phyloP scores from a whole-genome alignment of 2,329 filamentous ascomycete genomes.

The Lasiodiplodia sp. region DNA sequence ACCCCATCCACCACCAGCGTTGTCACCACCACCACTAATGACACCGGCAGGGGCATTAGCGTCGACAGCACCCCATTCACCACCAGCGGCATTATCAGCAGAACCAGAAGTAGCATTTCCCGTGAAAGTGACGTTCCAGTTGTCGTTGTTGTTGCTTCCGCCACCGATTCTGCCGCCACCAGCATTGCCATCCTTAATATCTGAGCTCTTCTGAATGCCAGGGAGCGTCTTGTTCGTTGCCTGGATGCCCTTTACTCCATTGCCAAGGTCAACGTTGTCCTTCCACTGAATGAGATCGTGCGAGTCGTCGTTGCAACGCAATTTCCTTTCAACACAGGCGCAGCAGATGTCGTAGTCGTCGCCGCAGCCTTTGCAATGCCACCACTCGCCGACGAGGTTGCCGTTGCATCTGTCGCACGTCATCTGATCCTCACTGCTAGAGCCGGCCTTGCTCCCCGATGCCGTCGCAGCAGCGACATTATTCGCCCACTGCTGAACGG shows the following conservation, averaged over 20 bases:
- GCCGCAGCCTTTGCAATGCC: slow-evolving; percentile 10
- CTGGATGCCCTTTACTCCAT: background rate
- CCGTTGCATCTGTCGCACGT: slow-evolving; percentile 8
- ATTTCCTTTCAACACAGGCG: background rate
- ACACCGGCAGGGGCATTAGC: background rate
- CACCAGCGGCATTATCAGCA: background rate
- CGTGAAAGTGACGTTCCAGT: background rate
- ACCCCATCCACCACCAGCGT: background rate
- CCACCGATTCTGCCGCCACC: background rate
- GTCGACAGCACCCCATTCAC: background rate
- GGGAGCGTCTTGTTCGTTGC: background rate
- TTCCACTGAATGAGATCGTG: slow-evolving; percentile 13
- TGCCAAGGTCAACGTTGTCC: background rate
- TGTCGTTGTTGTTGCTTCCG: background rate
- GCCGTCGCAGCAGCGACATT: background rate
- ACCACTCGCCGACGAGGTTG: background rate
- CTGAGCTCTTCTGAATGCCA: background rate
- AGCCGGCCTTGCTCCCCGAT: background rate
- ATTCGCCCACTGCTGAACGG: background rate
- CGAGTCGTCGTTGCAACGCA: slow-evolving; percentile 3
- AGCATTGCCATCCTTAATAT: background rate
- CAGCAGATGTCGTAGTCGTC: slow-evolving; percentile 15
- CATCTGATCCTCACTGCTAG: background rate
- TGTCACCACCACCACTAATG: no score
- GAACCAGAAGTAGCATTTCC: background rate